Percentiles rank a stretch among this genome's conserved stretches.
Evolutionary conservation across 805 yeast genomes (phyloP).

Genomic region (Hanseniaspora lachancei): DNA sequence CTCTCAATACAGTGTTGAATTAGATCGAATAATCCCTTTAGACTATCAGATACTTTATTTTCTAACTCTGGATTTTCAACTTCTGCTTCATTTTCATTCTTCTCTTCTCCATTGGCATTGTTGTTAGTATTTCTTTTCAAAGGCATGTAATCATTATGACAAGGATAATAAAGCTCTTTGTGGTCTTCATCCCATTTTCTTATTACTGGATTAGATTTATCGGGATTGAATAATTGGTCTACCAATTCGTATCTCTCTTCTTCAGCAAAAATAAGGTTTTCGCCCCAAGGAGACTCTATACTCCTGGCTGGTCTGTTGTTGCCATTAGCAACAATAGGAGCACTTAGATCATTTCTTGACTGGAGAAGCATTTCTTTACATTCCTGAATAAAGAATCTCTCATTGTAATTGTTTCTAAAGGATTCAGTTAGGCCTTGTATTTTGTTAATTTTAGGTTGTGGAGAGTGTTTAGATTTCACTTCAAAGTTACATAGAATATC

Average conservation of each 20-base stretch:
- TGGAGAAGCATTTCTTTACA: conserved; percentile 61
- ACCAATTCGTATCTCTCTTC: conserved; percentile 49
- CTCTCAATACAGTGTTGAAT: conserved; percentile 39
- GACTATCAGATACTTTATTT: conserved; percentile 14
- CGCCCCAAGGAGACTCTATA: conserved; percentile 70
- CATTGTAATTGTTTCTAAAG: conserved; percentile 43
- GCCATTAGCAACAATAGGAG: conserved; percentile 19
- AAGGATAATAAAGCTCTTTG: conserved; percentile 43
- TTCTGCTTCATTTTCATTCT: conserved; percentile 19
- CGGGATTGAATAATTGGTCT: conserved; percentile 62
- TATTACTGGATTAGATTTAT: conserved; percentile 28
- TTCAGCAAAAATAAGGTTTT: conserved; percentile 43
- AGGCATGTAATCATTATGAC: conserved; percentile 60
- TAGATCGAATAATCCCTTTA: conserved; percentile 49
- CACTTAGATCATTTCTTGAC: conserved; percentile 26
- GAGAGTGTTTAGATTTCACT: conserved; percentile 19
- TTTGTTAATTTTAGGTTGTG: conserved; percentile 4
- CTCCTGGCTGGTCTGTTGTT: conserved; percentile 28
- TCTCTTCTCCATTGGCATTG: conserved; percentile 19
- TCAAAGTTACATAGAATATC: conserved; percentile 26
- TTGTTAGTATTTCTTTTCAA: conserved; percentile 41
- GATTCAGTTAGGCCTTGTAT: conserved; percentile 27
- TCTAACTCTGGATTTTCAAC: conserved; percentile 17
- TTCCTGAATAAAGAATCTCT: conserved; percentile 45
- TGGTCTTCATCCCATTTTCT: conserved; percentile 28